phyloP scores from a whole-genome alignment of 2,329 filamentous ascomycete species.

The Didymella sp. region DNA sequence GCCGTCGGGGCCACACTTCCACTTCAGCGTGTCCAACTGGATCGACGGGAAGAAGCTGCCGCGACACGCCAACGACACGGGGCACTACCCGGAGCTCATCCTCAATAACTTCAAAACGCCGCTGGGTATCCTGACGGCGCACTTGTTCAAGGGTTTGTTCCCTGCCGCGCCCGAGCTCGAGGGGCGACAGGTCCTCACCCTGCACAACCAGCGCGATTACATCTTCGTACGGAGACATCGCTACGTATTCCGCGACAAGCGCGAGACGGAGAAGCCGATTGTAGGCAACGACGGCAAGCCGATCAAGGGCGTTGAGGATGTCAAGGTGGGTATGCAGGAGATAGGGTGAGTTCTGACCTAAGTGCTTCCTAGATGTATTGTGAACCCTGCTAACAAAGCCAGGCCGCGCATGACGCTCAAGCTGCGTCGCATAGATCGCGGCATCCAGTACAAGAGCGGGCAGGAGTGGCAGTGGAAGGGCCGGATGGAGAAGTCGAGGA shows the following conservation, averaged over 20 bases:
- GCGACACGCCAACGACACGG: constrained; percentile 85
- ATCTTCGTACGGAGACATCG: constrained; percentile 91
- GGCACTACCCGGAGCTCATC: constrained; percentile 87
- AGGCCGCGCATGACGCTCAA: constrained; percentile 75
- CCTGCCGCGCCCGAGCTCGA: constrained; percentile 82
- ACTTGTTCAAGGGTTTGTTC: constrained; percentile 81
- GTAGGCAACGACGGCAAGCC: constrained; percentile 81
- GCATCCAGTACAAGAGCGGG: constrained; percentile 77
- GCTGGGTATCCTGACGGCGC: constrained; percentile 82
- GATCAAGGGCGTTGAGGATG: constrained; percentile 82
- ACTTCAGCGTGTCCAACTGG: constrained; percentile 91
- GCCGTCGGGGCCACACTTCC: constrained; percentile 86
- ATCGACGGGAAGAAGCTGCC: constrained; percentile 85
- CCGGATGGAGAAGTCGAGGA: constrained; percentile 91
- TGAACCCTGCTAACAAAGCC: constrained; percentile 1
- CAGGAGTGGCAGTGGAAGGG: constrained; percentile 97
- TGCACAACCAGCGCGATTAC: constrained; percentile 96
- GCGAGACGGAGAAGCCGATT: constrained; percentile 84
- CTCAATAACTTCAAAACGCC: constrained; percentile 96
- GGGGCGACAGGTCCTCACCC: constrained; percentile 86
- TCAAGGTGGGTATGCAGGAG: constrained; percentile 88
- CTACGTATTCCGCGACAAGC: constrained; percentile 92
- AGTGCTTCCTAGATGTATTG: not conserved
- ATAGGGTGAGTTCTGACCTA: constrained; percentile 68
- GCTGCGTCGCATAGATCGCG: constrained; percentile 87